phyloP scores from a whole-genome alignment of 225 moss, liverwort and hornwort genomes.

The Pseudoscleropodium purum region DNA sequence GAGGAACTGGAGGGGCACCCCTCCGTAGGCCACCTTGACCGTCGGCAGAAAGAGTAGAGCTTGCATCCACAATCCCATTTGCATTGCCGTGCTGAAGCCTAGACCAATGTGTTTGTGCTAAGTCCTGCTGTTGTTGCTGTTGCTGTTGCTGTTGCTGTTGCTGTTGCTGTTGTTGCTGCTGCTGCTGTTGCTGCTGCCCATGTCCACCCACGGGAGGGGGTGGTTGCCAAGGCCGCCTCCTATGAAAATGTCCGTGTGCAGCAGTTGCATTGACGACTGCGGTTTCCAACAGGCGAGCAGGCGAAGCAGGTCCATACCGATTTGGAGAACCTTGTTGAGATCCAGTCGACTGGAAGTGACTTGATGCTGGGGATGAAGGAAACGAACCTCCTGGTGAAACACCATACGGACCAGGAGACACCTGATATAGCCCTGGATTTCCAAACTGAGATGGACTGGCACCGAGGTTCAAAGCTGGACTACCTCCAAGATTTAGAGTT shows the following conservation, averaged over 20 bases:
- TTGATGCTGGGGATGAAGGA: slow-evolving; percentile 37
- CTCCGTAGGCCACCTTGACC: slow-evolving; percentile 23
- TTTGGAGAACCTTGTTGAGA: slow-evolving; percentile 48
- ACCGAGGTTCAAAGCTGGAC: slow-evolving; percentile 31
- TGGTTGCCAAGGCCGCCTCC: slow-evolving; percentile 37
- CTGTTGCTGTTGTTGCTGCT: slow-evolving; percentile 2
- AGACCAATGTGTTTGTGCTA: slow-evolving; percentile 36
- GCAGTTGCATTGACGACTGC: slow-evolving; percentile 44
- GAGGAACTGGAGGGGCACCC: slow-evolving; percentile 31
- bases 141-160: not conserved
- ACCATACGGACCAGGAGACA: slow-evolving; percentile 33
- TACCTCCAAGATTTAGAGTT: slow-evolving; percentile 21
- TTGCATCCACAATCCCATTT: slow-evolving; percentile 25
- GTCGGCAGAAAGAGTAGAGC: slow-evolving; percentile 2
- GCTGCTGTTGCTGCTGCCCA: slow-evolving; percentile 11
- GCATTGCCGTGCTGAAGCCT: slow-evolving; percentile 30
- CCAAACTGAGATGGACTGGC: slow-evolving; percentile 43
- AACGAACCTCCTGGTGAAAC: slow-evolving; percentile 34
- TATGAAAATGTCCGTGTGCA: slow-evolving; percentile 34
- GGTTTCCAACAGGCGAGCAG: slow-evolving; percentile 29
- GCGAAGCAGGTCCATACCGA: slow-evolving; percentile 34
- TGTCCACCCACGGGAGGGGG: slow-evolving; percentile 18
- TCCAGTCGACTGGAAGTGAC: slow-evolving; percentile 25
- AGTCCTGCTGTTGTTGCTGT: slow-evolving; percentile 23
- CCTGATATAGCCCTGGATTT: slow-evolving; percentile 27